Conservation (phyloP, 2,329 filamentous ascomycete species). For the Aspergillus amoenus region DNA sequence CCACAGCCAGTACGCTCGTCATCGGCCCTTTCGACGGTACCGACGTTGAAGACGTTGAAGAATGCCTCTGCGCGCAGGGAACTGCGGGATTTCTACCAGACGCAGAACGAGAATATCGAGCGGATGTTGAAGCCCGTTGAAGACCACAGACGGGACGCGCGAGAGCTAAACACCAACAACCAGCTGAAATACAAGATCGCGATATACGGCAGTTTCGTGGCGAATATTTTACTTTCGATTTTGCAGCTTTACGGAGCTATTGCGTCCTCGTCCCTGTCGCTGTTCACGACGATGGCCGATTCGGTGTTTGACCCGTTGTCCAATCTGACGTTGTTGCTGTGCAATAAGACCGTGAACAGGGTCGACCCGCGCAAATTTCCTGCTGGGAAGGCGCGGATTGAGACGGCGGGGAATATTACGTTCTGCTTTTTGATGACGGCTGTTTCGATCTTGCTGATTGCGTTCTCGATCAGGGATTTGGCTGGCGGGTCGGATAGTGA, state of each 20-base stretch:
- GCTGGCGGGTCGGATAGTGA: constrained; percentile 47
- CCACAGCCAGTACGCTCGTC: constrained; percentile 55
- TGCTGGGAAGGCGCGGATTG: constrained; percentile 87
- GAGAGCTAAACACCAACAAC: constrained; percentile 76
- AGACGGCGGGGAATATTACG: constrained; percentile 91
- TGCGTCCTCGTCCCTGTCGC: constrained; percentile 82
- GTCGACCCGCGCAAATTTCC: constrained; percentile 87
- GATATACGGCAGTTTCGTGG: constrained; percentile 67
- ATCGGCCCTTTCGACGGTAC: constrained; percentile 35
- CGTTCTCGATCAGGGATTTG: constrained; percentile 76
- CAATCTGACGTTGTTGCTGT: constrained; percentile 83
- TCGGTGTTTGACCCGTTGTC: constrained; percentile 89
- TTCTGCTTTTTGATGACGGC: constrained; percentile 96
- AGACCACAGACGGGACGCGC: constrained; percentile 80
- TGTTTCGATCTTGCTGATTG: constrained; percentile 89
- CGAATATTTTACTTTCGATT: constrained; percentile 74
- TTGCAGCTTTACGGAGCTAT: constrained; percentile 89
- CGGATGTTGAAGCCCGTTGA: constrained; percentile 88
- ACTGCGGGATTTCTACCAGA: constrained; percentile 79
- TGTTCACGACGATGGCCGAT: constrained; percentile 98
- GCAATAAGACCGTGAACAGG: constrained; percentile 80
- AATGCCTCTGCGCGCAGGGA: constrained; percentile 15
- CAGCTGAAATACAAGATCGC: constrained; percentile 65
- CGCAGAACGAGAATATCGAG: constrained; percentile 91
- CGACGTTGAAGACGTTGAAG: constrained; percentile 13